Evolutionary conservation across 805 yeast genomes (phyloP).

Genomic region (Sungouiozyma ichnusensis): DNA sequence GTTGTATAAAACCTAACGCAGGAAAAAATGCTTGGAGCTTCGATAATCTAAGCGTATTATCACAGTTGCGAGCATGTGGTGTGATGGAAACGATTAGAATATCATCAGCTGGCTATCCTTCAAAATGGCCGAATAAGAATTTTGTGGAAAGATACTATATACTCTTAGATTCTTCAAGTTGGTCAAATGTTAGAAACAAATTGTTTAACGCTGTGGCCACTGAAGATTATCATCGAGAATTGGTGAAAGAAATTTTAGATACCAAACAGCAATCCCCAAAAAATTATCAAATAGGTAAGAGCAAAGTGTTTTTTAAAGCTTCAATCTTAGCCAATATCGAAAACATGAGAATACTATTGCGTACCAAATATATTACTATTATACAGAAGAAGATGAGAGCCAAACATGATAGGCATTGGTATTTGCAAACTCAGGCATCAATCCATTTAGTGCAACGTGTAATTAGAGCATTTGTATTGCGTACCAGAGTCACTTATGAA

Average conservation of each 20-base stretch:
- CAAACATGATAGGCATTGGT: constrained; percentile 51
- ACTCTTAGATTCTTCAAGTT: constrained; percentile 57
- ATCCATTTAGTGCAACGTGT: constrained; percentile 51
- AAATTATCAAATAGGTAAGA: constrained; percentile 82
- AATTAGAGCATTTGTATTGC: constrained; percentile 51
- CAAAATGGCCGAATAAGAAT: constrained; percentile 90
- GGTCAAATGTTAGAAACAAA: constrained; percentile 44
- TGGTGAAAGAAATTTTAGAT: constrained; percentile 57
- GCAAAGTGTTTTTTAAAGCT: constrained; percentile 91
- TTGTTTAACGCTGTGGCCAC: neutral
- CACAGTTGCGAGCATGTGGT: constrained; percentile 97
- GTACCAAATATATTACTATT: constrained; percentile 63
- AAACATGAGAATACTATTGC: constrained; percentile 67
- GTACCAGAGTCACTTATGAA: constrained; percentile 47
- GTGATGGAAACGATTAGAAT: constrained; percentile 92
- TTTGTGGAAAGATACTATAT: constrained; percentile 85
- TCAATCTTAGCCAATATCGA: constrained; percentile 92
- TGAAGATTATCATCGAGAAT: constrained; percentile 17
- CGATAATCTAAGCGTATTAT: constrained; percentile 91
- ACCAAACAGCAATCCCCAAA: constrained; percentile 48
- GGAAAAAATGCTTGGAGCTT: constrained; percentile 91
- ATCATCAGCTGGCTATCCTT: constrained; percentile 96
- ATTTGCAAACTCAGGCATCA: constrained; percentile 42
- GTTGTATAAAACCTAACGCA: constrained; percentile 96
- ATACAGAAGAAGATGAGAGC: constrained; percentile 79